A percentile compares a stretch with the other conserved stretches of the same genome.
Conservation (phyloP, 805 yeast genomes). For the Saccharomycopsis malanga region DNA sequence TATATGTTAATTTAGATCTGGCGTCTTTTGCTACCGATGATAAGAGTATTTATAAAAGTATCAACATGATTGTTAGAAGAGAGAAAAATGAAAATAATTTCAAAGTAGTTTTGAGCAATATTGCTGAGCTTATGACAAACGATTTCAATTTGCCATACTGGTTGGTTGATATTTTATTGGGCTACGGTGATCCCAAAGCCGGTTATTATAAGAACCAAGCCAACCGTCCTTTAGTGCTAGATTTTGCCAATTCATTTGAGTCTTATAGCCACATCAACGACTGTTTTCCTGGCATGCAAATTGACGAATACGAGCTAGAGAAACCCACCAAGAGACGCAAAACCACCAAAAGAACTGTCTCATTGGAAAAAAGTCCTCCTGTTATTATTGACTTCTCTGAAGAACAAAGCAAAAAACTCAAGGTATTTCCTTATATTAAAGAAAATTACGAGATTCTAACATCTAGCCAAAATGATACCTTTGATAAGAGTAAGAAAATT, state of each 20-base stretch:
- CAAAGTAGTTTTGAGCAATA: conserved; percentile 21
- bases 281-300: too few relatives aligned
- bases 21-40: conserved; percentile 17
- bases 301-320: too few relatives aligned
- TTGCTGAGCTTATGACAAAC: conserved; percentile 3
- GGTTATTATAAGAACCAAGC: conserved; percentile 18
- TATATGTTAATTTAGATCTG: conserved; percentile 26
- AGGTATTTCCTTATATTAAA: neutral
- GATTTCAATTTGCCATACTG: conserved; percentile 28
- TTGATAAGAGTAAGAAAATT: neutral
- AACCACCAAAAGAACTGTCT: too few relatives aligned
- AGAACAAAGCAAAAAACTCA: neutral
- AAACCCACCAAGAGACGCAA: too few relatives aligned
- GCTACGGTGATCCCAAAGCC: conserved; percentile 27
- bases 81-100: conserved; percentile 23
- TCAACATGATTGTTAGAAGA: conserved; percentile 26
- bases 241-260: conserved; percentile 14
- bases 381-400: neutral
- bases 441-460: neutral
- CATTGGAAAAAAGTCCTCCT: neutral
- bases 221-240: conserved; percentile 20
- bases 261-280: too few relatives aligned
- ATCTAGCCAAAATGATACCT: neutral
- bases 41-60: conserved; percentile 6
- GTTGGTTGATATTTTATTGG: conserved; percentile 29